Conservation (phyloP, 2,329 filamentous ascomycete genomes). For the Alternaria burnsii region DNA sequence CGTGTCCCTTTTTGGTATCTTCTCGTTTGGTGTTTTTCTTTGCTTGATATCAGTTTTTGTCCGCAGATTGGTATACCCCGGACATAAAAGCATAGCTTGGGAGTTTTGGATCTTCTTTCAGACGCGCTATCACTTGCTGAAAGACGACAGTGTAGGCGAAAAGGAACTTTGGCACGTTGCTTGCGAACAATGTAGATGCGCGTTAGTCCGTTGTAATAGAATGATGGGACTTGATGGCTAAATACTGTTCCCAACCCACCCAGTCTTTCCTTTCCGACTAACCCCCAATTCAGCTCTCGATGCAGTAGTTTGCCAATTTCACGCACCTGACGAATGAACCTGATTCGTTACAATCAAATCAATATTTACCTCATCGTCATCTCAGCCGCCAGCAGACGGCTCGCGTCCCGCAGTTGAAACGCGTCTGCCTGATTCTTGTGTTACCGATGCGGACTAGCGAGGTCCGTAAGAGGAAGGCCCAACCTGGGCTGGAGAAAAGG, state of each 20-base stretch:
- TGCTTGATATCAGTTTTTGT: not conserved
- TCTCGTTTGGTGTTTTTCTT: not conserved
- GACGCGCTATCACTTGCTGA: no score
- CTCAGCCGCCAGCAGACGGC: not conserved
- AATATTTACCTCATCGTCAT: not conserved
- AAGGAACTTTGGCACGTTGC: no score
- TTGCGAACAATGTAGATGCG: no score
- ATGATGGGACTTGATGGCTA: no score
- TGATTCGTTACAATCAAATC: not conserved
- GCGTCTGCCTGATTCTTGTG: not conserved
- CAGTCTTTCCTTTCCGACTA: no score
- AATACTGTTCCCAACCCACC: no score
- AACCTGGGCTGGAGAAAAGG: not conserved
- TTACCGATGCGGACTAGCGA: not conserved
- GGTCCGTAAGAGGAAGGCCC: not conserved
- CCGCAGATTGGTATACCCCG: conserved; percentile 13
- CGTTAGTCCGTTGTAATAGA: no score
- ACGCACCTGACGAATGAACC: no score
- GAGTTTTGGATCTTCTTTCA: not conserved
- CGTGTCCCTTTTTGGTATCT: not conserved
- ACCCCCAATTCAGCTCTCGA: not conserved
- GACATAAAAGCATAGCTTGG: conserved; percentile 17
- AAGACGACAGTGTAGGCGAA: no score
- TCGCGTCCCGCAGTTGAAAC: not conserved
- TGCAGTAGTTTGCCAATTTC: not conserved